Evolutionary conservation across 495 filamentous ascomycete species (phyloP), one percentile per base, ranked within the genome.

Genomic region (Tuber borchii): DNA sequence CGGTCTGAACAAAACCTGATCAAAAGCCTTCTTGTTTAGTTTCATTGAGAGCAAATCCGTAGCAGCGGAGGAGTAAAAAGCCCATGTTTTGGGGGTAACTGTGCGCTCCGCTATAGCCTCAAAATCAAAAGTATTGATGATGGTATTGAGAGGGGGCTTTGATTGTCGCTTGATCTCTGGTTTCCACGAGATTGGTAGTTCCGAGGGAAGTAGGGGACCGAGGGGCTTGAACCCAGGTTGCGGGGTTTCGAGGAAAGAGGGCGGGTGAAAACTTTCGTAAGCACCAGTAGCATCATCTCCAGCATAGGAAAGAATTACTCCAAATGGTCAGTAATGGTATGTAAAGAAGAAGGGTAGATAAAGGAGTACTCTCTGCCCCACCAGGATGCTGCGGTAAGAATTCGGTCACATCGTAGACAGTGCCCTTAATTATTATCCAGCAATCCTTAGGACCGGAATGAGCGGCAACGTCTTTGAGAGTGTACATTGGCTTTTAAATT

Each of bases 61-160:
- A 10, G 93, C 92, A 19, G 92, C 93, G 51, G 91, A 92, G 46
- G 91, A 91, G 80, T 92, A 90, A 84, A 94, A 97, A 0, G 93
- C 93, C 89, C 91, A 93, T 17, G 93, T 88, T 82, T 96, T 96
- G 34, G 87, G 85, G 42, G 86, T 88, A 48, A 91, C 86, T 22
- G 87, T 90, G 34, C 85, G 85, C 9, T 87, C 85, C 3, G 93
- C 92, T 4, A 90, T 89, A 20, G 82, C 44, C 78, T 90, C 88
- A 83, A 96, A 95, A 82, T 96, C 93, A 76, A 93, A 86, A 45
- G 88, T 85, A 70, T 88, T 93, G 80, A 96, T 91, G 69, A 95
- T 81, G 31, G 88, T 88, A 37, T 89, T 84, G 20, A 97, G 85
- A 0, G 90, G 89, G 3, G 92, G 91, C 76, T 91, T 93, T 31